phyloP scores from a whole-genome alignment of 2,329 filamentous ascomycete species.

The Hypomyces perniciosus region DNA sequence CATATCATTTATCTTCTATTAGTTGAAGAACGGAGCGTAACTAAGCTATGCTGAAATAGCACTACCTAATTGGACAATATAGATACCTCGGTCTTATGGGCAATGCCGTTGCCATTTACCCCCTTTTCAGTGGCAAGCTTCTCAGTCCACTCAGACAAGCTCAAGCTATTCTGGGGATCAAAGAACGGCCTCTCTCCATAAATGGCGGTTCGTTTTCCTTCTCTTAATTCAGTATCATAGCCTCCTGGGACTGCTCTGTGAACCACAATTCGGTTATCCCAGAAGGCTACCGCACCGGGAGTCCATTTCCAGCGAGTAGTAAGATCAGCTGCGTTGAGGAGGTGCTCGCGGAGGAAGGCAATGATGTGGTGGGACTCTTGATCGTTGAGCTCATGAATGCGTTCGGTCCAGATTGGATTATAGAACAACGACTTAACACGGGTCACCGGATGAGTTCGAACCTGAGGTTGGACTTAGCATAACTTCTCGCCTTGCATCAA shows the following conservation, averaged over 20 bases:
- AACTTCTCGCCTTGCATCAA: background rate
- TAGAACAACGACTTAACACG: conserved; percentile 10
- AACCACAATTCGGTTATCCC: conserved; percentile 12
- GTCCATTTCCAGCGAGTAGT: conserved; percentile 13
- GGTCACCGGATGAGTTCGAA: conserved; percentile 11
- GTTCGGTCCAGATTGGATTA: conserved; percentile 9
- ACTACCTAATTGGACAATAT: no score
- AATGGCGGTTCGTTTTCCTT: conserved; percentile 10
- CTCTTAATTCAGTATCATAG: conserved; percentile 9
- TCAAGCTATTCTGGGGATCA: conserved; percentile 11
- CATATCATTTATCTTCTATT: no score
- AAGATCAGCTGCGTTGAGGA: conserved; percentile 10
- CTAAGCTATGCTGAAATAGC: no score
- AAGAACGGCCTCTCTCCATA: conserved; percentile 11
- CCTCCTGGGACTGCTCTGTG: conserved; percentile 11
- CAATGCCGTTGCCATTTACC: background rate
- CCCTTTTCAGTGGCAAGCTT: conserved; percentile 3
- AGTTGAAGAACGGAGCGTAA: no score
- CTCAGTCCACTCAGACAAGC: conserved; percentile 4
- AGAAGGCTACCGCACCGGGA: conserved; percentile 9
- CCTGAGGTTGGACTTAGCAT: background rate
- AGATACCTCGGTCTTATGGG: no score
- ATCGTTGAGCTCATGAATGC: conserved; percentile 11
- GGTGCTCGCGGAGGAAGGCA: conserved; percentile 12
- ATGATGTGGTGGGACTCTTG: conserved; percentile 11